Conservation (phyloP, 2,329 filamentous ascomycete species). For the Cladophialophora chaetospira region DNA sequence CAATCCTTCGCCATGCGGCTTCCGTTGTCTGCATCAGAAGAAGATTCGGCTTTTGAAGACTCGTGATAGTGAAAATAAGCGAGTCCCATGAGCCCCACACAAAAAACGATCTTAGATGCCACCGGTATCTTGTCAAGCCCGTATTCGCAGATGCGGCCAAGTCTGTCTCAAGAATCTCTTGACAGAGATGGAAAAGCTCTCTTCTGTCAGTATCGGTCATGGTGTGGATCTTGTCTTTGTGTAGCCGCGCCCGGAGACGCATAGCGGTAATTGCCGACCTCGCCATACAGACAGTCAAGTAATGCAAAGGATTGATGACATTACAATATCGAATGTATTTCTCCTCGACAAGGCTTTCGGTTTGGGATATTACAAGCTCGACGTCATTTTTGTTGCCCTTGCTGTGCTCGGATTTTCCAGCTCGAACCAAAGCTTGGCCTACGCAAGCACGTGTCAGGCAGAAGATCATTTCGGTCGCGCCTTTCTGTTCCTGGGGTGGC, state of each 20-base stretch:
- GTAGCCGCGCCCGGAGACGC: background rate
- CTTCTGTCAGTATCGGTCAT: background rate
- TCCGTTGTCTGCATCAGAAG: background rate
- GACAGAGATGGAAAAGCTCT: background rate
- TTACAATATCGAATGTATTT: conserved; percentile 41
- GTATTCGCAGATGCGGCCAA: background rate
- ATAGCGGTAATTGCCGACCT: conserved; percentile 1
- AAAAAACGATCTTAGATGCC: background rate
- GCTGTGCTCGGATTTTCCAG: conserved; percentile 14
- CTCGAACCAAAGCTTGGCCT: conserved; percentile 9
- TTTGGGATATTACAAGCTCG: conserved; percentile 30
- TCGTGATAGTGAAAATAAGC: background rate
- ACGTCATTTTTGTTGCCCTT: conserved; percentile 12
- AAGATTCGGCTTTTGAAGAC: background rate
- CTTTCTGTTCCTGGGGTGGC: conserved; percentile 4
- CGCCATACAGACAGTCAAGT: conserved; percentile 37
- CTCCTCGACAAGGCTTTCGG: conserved; percentile 36
- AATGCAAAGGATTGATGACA: conserved; percentile 40
- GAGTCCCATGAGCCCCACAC: conserved; percentile 1
- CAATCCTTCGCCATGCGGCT: background rate
- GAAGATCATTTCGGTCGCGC: conserved; percentile 25
- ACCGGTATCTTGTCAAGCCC: background rate
- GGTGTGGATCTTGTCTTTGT: background rate
- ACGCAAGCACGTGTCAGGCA: conserved; percentile 12
- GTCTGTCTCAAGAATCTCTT: conserved; percentile 3